Evolutionary conservation across 208 protist species (phyloP), one percentile per base, ranked within the genome.

Genomic region (Leishmania turanica): DNA sequence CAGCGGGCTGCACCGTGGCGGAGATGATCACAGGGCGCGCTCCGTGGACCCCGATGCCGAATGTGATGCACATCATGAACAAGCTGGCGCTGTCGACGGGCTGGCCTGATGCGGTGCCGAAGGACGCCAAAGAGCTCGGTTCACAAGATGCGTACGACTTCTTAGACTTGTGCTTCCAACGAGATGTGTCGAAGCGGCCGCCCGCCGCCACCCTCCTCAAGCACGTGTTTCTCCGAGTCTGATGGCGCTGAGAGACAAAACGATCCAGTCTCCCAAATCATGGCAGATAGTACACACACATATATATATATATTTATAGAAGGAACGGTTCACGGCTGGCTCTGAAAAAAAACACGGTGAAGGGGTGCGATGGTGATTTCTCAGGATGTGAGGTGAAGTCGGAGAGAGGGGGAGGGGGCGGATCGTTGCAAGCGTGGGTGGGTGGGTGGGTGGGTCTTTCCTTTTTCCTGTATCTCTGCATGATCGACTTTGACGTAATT

Each of bases 51-150:
- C 93, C 93, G 19, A 94, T 95, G 89, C 69, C 85, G 9, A 97
- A 96, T 81, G 87, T 97, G n/a, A 97, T 98, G 93, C 92, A 97
- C 82, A 96, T 97, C 75, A 97, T 98, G 91, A 95, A 96, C 84
- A 96, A 95, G 84, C 89, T 98, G 34, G 96, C 93, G 11, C 87
- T 91, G 75, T 98, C 96, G 27, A 94, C 88, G 8, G 94, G 91
- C 9, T 98, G 96, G 96, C 96, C 96, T 5, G 96, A 98, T 78
- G 93, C 92, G 21, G 89, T 98, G 54, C 96, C 96, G 31, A 91
- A 92, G 75, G 93, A 97, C 73, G 72, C 88, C 40, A 85, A 89
- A 24, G 78, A 75, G 60, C 92, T 98, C n/a, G 95, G 93, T 53
- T 96, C 92, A 17, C 64, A 90, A 78, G 92, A 97, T 15, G 90